Base-by-base conservation (phyloP, 2,329 filamentous ascomycete genomes). In the Pseudogymnoascus destructans region DNA sequence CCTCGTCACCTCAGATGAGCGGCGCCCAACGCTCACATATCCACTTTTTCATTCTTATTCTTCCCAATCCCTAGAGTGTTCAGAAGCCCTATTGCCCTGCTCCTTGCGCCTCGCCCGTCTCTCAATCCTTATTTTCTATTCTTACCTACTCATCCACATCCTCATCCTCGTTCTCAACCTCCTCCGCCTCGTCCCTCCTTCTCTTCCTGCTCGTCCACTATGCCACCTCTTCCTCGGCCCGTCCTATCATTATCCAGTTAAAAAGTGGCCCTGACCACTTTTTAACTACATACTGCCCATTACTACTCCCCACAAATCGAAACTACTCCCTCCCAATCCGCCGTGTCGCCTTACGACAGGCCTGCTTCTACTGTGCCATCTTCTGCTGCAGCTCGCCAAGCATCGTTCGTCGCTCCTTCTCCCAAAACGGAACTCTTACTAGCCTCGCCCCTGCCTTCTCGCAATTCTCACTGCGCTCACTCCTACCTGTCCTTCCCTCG, bases 391-490 rank as follows among this genome's bases (percentile, higher is more conserved):
- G 40, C 40, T 27, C 40, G 40, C 40, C 40, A 21, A 27, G 21
- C 13, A 27, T 49, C 13, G 21, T 49, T 27, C 40, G 13, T 49
- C 23, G 13, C 40, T 49, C 25, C 1, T 17, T 8, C 5, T 8
- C 40, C 21, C 40, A 49, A 49, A 49, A 15, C 40, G 40, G 40
- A 49, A 49, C 40, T 49, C 21, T 49, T 49, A 49, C 40, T 49
- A 49, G 21, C 21, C 40, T 49, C 40, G 40, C 40, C 21, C 40
- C 40, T 49, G 13, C 40, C 40, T 15, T 49, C 40, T 25, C 15
- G 21, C 21, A 27, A 13, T 27, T 49, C 40, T 49, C 40, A 49
- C 40, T 49, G 40, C 40, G 21, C 40, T 25, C 40, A 49, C 40
- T 49, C 7, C 40, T 27, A 49, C 21, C 11, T 27, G 25, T 25